phyloP scores from a whole-genome alignment of 345 rosid genomes.

The Ceriops decandra region DNA sequence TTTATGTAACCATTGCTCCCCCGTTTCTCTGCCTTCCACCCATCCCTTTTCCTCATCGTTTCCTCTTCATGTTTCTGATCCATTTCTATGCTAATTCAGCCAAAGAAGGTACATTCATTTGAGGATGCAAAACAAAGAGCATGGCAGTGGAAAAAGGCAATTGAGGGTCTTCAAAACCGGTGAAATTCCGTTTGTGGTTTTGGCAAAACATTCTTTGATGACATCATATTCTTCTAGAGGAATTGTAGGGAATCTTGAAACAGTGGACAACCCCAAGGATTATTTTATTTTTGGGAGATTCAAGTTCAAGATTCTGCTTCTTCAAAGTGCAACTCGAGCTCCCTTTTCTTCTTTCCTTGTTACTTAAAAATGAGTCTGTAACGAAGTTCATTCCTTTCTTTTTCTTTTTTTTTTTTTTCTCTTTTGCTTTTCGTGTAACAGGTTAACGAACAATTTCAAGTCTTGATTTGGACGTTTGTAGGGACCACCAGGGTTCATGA shows the following conservation, averaged over 20 bases:
- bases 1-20: too few relatives aligned
- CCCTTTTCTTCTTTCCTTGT: neutral
- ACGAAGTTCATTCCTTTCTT: constrained; percentile 6
- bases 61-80: constrained; percentile 12
- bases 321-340: constrained; percentile 12
- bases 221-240: constrained; percentile 24
- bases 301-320: constrained; percentile 21
- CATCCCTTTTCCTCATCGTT: neutral
- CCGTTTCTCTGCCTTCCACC: too few relatives aligned
- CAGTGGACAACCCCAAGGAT: constrained; percentile 17
- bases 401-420: constrained; percentile 4
- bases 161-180: constrained; percentile 82
- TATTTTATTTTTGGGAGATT: constrained; percentile 25
- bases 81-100: constrained; percentile 44
- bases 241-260: constrained; percentile 10
- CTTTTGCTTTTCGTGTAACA: neutral
- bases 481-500: constrained; percentile 15
- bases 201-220: constrained; percentile 24
- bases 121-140: constrained; percentile 95
- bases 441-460: constrained; percentile 11
- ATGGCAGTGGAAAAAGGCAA: constrained; percentile 88
- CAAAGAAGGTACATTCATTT: constrained; percentile 87
- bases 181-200: constrained; percentile 31
- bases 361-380: constrained; percentile 10
- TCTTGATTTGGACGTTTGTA: constrained; percentile 10